These are phyloP conservation scores for Phytophthora chlamydospora DNA, from an alignment of 352 stramenopile genomes.

Conservation along the genomic window DNA sequence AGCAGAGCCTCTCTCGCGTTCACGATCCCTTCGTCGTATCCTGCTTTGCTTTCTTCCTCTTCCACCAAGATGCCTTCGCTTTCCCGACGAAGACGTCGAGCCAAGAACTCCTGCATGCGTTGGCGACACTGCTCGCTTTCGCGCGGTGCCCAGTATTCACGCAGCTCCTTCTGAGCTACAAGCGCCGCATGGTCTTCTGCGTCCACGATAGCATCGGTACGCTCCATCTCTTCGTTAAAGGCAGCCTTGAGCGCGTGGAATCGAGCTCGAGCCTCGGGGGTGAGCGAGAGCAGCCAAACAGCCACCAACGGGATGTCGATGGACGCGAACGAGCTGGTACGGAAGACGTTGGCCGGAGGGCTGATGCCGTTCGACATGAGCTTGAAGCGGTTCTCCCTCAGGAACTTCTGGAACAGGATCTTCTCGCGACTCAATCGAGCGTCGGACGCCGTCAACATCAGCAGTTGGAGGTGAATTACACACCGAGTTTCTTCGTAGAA, in stretches of 20 bases:
- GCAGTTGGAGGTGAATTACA: constrained; percentile 92
- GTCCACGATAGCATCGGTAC: constrained; percentile 74
- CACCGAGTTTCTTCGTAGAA: constrained; percentile 92
- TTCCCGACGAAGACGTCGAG: constrained; percentile 70
- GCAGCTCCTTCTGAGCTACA: constrained; percentile 53
- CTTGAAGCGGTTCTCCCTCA: constrained; percentile 94
- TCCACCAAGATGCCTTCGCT: constrained; percentile 62
- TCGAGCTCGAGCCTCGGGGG: constrained; percentile 77
- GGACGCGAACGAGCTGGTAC: constrained; percentile 85
- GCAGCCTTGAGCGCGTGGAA: constrained; percentile 90
- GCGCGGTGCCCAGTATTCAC: constrained; percentile 59
- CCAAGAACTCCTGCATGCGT: constrained; percentile 81
- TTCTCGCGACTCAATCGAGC: constrained; percentile 88
- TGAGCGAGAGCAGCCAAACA: constrained; percentile 90
- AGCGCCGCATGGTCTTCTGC: constrained; percentile 67
- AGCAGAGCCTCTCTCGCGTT: constrained; percentile 84
- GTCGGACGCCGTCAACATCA: constrained; percentile 89
- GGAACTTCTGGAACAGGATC: constrained; percentile 94
- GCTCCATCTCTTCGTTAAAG: constrained; percentile 90
- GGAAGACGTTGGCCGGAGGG: constrained; percentile 91
- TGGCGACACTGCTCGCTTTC: constrained; percentile 74
- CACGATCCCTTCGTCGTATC: constrained; percentile 75
- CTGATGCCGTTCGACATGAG: constrained; percentile 93
- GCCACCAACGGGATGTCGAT: constrained; percentile 92
- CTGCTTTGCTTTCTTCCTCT: constrained; percentile 36